Conservation (phyloP, 164 flowering plant species). For the Aristolochia californica region DNA sequence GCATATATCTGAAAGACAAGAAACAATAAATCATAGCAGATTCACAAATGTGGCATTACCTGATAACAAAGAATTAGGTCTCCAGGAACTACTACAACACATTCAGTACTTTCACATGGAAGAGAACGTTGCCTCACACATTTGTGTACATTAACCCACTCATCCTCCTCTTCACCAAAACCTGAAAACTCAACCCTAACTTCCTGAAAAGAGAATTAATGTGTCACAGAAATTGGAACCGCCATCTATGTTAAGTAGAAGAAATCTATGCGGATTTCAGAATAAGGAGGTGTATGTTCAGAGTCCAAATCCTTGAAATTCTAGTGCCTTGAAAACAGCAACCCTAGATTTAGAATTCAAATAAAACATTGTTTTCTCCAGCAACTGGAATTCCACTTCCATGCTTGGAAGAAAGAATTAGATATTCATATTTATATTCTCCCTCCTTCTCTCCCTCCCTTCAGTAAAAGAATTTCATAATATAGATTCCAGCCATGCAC, state of each 20-base stretch:
- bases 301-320: no score
- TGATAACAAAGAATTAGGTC: constrained; percentile 96
- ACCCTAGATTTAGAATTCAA: no score
- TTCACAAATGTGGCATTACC: constrained; percentile 27
- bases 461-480: no score
- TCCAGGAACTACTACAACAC: constrained; percentile 91
- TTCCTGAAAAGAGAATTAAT: constrained; percentile 40
- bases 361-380: no score
- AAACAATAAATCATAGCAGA: not conserved
- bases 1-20: not conserved
- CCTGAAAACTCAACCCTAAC: constrained; percentile 88
- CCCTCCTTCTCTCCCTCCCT: no score
- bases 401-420: no score
- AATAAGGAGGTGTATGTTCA: not conserved
- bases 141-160: constrained; percentile 79
- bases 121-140: constrained; percentile 88
- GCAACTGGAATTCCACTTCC: no score
- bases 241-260: not conserved
- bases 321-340: no score
- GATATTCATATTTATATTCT: no score
- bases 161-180: constrained; percentile 95
- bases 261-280: not conserved
- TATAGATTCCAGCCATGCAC: no score
- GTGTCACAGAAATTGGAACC: not conserved
- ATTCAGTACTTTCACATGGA: constrained; percentile 95